phyloP scores from a whole-genome alignment of 306 rosid species.

The Medicago arabica region DNA sequence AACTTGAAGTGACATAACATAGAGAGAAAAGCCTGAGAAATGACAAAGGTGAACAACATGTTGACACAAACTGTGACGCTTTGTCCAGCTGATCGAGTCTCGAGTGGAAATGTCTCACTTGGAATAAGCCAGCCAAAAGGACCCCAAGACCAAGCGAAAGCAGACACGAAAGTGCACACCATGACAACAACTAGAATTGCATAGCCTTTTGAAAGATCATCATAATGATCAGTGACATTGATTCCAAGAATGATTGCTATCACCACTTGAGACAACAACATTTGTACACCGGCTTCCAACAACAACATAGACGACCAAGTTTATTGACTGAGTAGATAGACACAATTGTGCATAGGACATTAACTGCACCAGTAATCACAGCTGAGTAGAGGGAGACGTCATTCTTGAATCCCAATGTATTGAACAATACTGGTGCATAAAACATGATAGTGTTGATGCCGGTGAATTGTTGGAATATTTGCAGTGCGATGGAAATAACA shows the following conservation, averaged over 20 bases:
- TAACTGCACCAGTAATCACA: background rate
- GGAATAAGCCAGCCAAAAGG: conserved; percentile 3
- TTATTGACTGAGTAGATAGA: background rate
- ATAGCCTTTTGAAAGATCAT: conserved; percentile 48
- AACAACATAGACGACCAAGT: background rate
- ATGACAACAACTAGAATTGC: conserved; percentile 50
- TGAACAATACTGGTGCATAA: background rate
- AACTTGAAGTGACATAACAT: background rate
- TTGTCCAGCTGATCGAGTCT: background rate
- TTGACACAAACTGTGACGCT: background rate
- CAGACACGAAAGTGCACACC: background rate
- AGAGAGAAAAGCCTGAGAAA: background rate
- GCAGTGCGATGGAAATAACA: conserved; percentile 72
- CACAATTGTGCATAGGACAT: background rate
- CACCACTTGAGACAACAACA: background rate
- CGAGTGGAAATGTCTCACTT: background rate
- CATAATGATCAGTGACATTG: conserved; percentile 48
- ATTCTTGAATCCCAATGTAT: background rate
- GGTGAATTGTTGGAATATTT: conserved; percentile 35
- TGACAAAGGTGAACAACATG: background rate
- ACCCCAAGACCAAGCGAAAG: background rate
- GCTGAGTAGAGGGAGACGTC: background rate
- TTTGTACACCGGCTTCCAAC: background rate
- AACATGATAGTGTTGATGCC: background rate
- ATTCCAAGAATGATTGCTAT: background rate